phyloP scores from a whole-genome alignment of 371 early-diverging fungal genomes.

The Saksenaea oblongispora region DNA sequence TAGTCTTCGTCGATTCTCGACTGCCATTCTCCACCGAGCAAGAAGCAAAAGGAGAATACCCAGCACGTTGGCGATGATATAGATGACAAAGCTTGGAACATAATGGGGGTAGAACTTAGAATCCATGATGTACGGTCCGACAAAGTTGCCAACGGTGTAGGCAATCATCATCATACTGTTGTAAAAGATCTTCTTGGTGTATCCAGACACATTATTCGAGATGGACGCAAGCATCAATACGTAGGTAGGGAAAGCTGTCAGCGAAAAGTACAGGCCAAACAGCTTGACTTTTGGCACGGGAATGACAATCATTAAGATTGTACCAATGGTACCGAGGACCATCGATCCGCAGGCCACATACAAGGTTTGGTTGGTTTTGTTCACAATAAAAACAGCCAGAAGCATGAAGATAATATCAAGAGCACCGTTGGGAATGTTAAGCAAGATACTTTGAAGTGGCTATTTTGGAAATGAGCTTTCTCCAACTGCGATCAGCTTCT shows the following conservation, averaged over 20 bases:
- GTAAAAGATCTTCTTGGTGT: constrained; percentile 30
- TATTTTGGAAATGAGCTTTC: neutral
- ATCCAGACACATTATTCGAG: constrained; percentile 22
- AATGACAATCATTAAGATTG: constrained; percentile 32
- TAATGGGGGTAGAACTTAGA: neutral
- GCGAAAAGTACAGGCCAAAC: constrained; percentile 28
- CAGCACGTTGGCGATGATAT: constrained; percentile 8
- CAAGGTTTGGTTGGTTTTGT: constrained; percentile 23
- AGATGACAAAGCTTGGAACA: constrained; percentile 17
- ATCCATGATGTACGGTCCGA: constrained; percentile 11
- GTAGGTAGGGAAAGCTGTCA: constrained; percentile 27
- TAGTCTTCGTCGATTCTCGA: constrained; percentile 5
- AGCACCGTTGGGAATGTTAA: constrained; percentile 29
- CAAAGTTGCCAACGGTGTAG: constrained; percentile 24
- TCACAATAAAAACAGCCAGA: constrained; percentile 14
- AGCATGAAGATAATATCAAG: constrained; percentile 33
- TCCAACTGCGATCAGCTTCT: too few relatives aligned
- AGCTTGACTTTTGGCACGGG: constrained; percentile 30
- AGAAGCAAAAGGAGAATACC: constrained; percentile 13
- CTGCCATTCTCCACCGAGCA: constrained; percentile 18
- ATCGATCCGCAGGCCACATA: constrained; percentile 25
- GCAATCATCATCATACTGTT: constrained; percentile 33
- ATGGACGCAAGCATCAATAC: constrained; percentile 26
- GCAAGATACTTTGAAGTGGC: constrained; percentile 32
- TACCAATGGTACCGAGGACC: constrained; percentile 30